Evolutionary conservation across 2,329 filamentous ascomycete species (phyloP).

Genomic region (Aspergillus amoenus): DNA sequence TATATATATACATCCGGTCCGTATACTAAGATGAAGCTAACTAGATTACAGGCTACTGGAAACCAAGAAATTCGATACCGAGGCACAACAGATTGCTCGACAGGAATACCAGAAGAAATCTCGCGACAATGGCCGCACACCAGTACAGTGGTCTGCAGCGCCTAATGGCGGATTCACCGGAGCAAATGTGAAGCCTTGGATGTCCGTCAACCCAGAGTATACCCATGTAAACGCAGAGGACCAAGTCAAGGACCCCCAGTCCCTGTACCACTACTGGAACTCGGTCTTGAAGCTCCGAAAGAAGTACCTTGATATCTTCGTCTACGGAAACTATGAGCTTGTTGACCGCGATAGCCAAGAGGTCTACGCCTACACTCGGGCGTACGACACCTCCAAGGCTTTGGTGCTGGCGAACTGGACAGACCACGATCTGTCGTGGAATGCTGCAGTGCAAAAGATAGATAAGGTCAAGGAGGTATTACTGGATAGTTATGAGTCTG

Average conservation of each 20-base stretch:
- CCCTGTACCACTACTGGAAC: constrained; percentile 63
- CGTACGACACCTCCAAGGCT: constrained; percentile 32
- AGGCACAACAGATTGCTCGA: constrained; percentile 29
- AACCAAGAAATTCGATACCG: constrained; percentile 24
- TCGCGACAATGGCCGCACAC: constrained; percentile 68
- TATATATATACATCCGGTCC: constrained; percentile 21
- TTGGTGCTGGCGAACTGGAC: constrained; percentile 40
- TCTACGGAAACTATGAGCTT: constrained; percentile 65
- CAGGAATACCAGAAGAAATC: constrained; percentile 42
- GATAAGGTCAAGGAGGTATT: constrained; percentile 27
- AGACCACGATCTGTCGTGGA: constrained; percentile 31
- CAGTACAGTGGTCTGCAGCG: constrained; percentile 68
- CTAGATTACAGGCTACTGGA: constrained; percentile 30
- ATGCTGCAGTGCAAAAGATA: constrained; percentile 29
- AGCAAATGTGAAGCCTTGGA: constrained; percentile 61
- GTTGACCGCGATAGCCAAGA: constrained; percentile 53
- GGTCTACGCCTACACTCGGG: constrained; percentile 58
- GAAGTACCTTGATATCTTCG: constrained; percentile 60
- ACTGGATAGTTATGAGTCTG: constrained; percentile 32
- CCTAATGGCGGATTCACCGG: constrained; percentile 65
- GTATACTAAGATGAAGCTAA: not conserved
- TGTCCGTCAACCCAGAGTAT: constrained; percentile 66
- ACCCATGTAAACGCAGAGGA: constrained; percentile 60
- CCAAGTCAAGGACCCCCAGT: constrained; percentile 40
- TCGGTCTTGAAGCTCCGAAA: constrained; percentile 61